These are phyloP conservation scores for Didymella segeticola DNA, from an alignment of 2,329 filamentous ascomycete species.

Conservation along the genomic window DNA sequence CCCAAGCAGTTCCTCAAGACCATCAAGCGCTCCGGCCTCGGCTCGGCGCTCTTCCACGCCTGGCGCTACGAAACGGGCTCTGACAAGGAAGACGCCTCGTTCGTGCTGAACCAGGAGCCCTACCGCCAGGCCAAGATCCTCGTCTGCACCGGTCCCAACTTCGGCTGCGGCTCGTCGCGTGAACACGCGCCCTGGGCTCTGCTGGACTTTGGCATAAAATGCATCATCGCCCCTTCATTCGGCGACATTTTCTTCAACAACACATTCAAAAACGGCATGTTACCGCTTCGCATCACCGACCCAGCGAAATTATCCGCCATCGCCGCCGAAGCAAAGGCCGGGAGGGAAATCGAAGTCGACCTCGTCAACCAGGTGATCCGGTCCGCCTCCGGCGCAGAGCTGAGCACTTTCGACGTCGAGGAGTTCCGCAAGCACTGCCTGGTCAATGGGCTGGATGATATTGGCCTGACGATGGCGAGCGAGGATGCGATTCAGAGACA, in stretches of 20 bases:
- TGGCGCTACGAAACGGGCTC: constrained; percentile 73
- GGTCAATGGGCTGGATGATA: constrained; percentile 92
- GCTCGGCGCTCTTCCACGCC: constrained; percentile 83
- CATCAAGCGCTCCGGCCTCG: constrained; percentile 95
- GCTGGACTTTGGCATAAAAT: constrained; percentile 94
- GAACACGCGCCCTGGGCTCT: constrained; percentile 98
- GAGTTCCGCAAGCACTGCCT: constrained; percentile 94
- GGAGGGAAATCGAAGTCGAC: constrained; percentile 87
- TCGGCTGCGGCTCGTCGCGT: constrained; percentile 89
- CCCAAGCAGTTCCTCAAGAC: constrained; percentile 99
- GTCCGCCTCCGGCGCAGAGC: constrained; percentile 72
- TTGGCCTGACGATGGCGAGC: constrained; percentile 90
- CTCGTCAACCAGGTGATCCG: constrained; percentile 84
- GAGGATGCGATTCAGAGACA: constrained; percentile 87
- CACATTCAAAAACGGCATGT: constrained; percentile 99
- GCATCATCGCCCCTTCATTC: constrained; percentile 85
- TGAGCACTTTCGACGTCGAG: constrained; percentile 86
- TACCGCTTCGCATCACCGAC: constrained; percentile 80
- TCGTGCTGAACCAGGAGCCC: constrained; percentile 88
- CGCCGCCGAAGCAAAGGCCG: constrained; percentile 77
- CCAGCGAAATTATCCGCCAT: constrained; percentile 71
- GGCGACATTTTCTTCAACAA: constrained; percentile 99
- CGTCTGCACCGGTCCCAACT: constrained; percentile 90
- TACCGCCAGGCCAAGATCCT: constrained; percentile 87
- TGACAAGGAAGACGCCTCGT: constrained; percentile 77